These are phyloP conservation scores for Catunica adiposa DNA, from an alignment of 2,329 filamentous ascomycete genomes.

Conservation along the genomic window DNA sequence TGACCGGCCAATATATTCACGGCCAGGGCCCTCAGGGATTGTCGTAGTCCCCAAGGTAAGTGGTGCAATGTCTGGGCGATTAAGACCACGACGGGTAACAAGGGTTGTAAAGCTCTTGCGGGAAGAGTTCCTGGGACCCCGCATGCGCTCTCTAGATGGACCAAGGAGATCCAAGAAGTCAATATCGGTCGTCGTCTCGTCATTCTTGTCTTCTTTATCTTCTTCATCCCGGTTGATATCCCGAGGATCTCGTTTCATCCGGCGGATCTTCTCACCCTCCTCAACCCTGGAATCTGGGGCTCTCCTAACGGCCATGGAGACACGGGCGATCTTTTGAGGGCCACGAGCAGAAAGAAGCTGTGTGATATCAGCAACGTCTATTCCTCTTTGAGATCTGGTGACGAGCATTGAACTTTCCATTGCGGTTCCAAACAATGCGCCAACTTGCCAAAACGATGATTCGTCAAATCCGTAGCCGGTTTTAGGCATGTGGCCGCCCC, in stretches of 20 bases:
- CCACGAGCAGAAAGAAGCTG: constrained; percentile 56
- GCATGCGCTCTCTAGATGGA: not conserved
- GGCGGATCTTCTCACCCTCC: not conserved
- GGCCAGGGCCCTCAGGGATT: not conserved
- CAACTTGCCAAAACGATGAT: constrained; percentile 60
- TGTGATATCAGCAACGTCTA: constrained; percentile 44
- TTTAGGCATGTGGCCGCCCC: constrained; percentile 21
- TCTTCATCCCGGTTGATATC: not conserved
- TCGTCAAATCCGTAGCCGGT: constrained; percentile 31
- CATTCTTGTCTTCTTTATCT: constrained; percentile 15
- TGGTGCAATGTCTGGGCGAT: not conserved
- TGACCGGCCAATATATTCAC: constrained; percentile 6
- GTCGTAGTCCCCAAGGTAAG: not conserved
- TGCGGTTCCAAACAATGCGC: constrained; percentile 58
- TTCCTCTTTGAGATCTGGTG: constrained; percentile 23
- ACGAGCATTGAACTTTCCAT: constrained; percentile 57
- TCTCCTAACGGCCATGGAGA: constrained; percentile 45
- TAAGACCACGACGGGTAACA: constrained; percentile 5
- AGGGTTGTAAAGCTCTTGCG: constrained; percentile 6
- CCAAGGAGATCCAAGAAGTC: constrained; percentile 14
- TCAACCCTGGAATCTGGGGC: not conserved
- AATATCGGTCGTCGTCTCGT: constrained; percentile 17
- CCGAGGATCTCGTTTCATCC: not conserved
- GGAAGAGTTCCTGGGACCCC: not conserved
- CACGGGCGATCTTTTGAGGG: constrained; percentile 61